These are phyloP conservation scores for Lepidium aucheri DNA, from an alignment of 345 rosid genomes.

Conservation along the genomic window DNA sequence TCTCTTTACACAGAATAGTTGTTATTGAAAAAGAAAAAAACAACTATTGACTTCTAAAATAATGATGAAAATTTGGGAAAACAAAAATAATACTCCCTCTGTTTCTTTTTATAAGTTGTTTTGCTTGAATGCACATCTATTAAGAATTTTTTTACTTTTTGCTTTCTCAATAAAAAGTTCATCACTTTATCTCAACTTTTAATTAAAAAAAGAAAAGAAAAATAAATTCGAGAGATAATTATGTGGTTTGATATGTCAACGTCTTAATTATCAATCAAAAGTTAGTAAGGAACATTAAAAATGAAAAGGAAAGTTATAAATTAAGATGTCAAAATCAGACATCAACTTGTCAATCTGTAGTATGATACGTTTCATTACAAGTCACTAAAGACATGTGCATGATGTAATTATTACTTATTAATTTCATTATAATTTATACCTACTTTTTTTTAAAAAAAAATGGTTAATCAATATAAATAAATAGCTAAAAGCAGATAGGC, in stretches of 20 bases:
- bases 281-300: constrained; percentile 15
- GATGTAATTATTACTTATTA: constrained; percentile 18
- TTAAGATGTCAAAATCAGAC: constrained; percentile 30
- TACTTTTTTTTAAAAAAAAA: neutral
- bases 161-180: too few relatives aligned
- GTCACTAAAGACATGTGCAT: constrained; percentile 23
- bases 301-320: constrained; percentile 21
- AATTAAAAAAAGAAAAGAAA: too few relatives aligned
- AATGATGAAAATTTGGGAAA: neutral
- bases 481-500: too few relatives aligned
- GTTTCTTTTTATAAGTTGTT: too few relatives aligned
- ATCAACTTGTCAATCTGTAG: constrained; percentile 12
- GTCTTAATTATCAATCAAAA: constrained; percentile 20
- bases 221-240: neutral
- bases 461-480: neutral
- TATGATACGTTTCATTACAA: constrained; percentile 10
- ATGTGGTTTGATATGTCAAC: constrained; percentile 21
- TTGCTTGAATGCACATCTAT: too few relatives aligned
- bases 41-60: too few relatives aligned
- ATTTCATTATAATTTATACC: neutral
- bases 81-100: too few relatives aligned
- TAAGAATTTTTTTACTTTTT: too few relatives aligned
- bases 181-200: too few relatives aligned
- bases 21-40: too few relatives aligned
- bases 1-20: too few relatives aligned